Base-by-base conservation (phyloP, 805 yeast genomes). In the Candida taoyuanica region DNA sequence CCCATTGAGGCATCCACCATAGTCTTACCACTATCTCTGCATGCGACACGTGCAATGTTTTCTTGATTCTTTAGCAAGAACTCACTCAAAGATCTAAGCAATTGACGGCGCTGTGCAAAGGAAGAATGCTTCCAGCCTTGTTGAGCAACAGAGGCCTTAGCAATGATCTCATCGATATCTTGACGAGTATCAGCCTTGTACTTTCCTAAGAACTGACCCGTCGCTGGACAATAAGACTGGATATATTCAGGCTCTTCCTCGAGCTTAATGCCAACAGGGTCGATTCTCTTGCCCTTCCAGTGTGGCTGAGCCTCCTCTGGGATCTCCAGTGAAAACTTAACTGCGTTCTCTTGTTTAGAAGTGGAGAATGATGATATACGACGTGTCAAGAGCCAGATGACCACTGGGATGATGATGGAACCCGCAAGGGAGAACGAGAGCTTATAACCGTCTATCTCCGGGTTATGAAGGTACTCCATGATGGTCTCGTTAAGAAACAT, bases 1-100 rank as follows among this genome's bases (percentile, higher is more conserved):
- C 97, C 97, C 88, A 86, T 82, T 33, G 93, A 81, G 3, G 98
- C 98, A 64, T 93, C 98, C 29, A 93, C 67, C 81, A 85, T 81
- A 2, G 98, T 89, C 59, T 93, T 93, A 21, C 98, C 99, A 15
- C 95, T 83, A 56, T 93, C 98, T 48, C 98, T 71, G 59, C 98
- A 93, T 0, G 98, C 97, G 7, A 93, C 83, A 33, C 95, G 71
- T 3, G 96, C 95, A 33, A 93, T 75, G 35, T 79, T 76, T 39
- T 82, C 89, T 60, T 93, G 99, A 59, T 93, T 80, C 34, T 78
- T 80, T 36, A 84, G 59, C 38, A 93, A 76, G 59, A 72, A 89
- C 41, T 81, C 74, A 46, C 76, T 72, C 38, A 93, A 68, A 1
- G 96, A 81, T 31, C 73, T 66, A 44, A 93, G 66, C 17, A 91